A percentile compares a stretch with the other conserved stretches of the same genome.
These are phyloP conservation scores for Penicillium turbatum DNA, from an alignment of 495 filamentous ascomycete genomes.

Conservation along the genomic window DNA sequence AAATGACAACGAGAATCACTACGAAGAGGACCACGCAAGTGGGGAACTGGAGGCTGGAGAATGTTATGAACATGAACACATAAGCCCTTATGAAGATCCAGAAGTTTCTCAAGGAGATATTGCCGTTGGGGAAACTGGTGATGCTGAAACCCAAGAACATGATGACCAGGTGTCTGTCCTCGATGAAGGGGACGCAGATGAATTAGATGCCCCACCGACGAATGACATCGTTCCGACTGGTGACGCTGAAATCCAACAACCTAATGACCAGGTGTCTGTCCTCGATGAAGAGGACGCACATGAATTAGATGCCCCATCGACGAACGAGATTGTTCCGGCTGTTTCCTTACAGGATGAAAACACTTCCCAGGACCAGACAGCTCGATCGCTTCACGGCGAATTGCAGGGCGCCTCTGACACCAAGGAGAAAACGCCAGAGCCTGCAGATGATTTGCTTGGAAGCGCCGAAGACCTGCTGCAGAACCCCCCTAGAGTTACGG, in stretches of 20 bases:
- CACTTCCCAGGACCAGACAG: slow-evolving; percentile 12
- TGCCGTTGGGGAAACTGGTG: slow-evolving; percentile 15
- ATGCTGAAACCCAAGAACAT: background rate
- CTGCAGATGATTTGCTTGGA: slow-evolving; percentile 31
- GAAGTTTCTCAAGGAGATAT: slow-evolving; percentile 16
- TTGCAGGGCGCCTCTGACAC: slow-evolving; percentile 8
- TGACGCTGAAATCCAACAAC: background rate
- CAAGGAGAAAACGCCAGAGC: slow-evolving; percentile 19
- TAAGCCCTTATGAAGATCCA: slow-evolving; percentile 2
- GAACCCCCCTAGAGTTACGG: slow-evolving; percentile 18
- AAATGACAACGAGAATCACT: slow-evolving; percentile 4
- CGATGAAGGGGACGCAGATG: slow-evolving; percentile 13
- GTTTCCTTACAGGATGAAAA: slow-evolving; percentile 16
- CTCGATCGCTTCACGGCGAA: slow-evolving; percentile 13
- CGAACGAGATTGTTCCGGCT: slow-evolving; percentile 19
- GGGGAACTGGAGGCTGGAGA: slow-evolving; percentile 6
- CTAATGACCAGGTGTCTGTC: slow-evolving; percentile 3
- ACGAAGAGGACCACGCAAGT: slow-evolving; percentile 11
- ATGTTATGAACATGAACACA: slow-evolving; percentile 12
- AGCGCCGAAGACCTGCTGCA: slow-evolving; percentile 33
- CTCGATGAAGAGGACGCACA: slow-evolving; percentile 14
- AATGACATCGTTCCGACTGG: slow-evolving; percentile 19
- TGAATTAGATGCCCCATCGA: slow-evolving; percentile 16
- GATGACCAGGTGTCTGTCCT: slow-evolving; percentile 7
- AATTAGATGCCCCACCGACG: slow-evolving; percentile 17